Base-by-base conservation (phyloP, 1,139 yeast genomes). In the Magnusiomyces starmeri region DNA sequence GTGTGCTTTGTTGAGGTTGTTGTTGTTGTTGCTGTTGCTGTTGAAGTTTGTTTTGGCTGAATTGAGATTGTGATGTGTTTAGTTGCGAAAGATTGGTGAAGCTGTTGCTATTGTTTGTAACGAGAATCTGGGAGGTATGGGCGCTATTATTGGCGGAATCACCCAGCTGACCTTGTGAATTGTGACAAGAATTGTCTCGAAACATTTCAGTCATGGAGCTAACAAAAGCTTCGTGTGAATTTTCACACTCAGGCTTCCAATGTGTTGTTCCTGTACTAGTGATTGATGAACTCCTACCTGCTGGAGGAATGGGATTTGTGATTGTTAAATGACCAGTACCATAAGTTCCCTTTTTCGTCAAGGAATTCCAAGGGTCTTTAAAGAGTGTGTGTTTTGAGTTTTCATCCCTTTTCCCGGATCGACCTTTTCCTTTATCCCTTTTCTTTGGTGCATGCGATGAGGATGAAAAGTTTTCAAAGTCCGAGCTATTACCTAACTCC, bases 231-330 rank as follows among this genome's bases (percentile, higher is more conserved):
- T 43, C 24, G 8, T 16, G 46, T 6, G 46, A 43, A 9, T 26
- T 26, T 21, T 43, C 46, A 29, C 21, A 43, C 6, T 12, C 46
- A 26, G 46, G 39, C n/a, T 27, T 43, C 46, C 46, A 43, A 25
- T 22, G 12, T 6, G 37, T 32, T 4, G 37, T 32, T 6, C 37
- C 37, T 4, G 37, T 32, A 12, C 37, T 32, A 4, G 37, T 14
- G 12, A 32, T 32, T 10, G 37, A 32, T 4, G 37, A 32, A 12
- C 37, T 32, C n/a, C 37, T 4, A 4, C 37, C 37, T 32, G 37
- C 37, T 4, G 37, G 37, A 4, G 37, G 18, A 10, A 32, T 32
- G n/a, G 37, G 37, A n/a, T 32, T n/a, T 32, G 37, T n/a, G 8
- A 18, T 14, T 14, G 37, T n/a, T 18, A 32, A 10, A 32, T 32